Conservation (phyloP, 768 basidiomycete species). For the Rhizopogon vulgaris region DNA sequence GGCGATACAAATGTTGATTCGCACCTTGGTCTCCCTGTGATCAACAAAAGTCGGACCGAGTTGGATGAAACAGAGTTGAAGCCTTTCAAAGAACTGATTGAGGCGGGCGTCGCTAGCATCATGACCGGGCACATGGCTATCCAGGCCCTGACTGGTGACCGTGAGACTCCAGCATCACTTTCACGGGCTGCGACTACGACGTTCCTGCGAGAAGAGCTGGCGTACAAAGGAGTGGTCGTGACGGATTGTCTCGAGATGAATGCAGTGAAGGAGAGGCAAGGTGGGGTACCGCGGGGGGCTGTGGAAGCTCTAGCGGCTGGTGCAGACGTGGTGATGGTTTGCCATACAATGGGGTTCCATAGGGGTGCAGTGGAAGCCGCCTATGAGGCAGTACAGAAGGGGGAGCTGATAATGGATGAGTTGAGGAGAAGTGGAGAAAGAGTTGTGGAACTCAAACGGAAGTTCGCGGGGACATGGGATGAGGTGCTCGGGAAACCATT, state of each 20-base stretch:
- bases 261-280: conserved; percentile 39
- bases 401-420: conserved; percentile 32
- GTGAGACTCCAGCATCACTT: conserved; percentile 52
- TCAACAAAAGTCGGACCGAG: conserved; percentile 40
- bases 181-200: conserved; percentile 45
- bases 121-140: conserved; percentile 77
- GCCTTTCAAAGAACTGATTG: conserved; percentile 48
- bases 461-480: conserved; percentile 44
- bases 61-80: conserved; percentile 46
- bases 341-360: conserved; percentile 54
- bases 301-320: conserved; percentile 55
- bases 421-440: conserved; percentile 39
- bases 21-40: conserved; percentile 58
- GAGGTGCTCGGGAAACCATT: conserved; percentile 23
- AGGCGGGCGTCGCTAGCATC: conserved; percentile 41
- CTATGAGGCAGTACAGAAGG: conserved; percentile 43
- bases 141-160: conserved; percentile 45
- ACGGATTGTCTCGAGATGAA: conserved; percentile 79
- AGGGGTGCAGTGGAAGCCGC: conserved; percentile 45
- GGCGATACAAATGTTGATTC: conserved; percentile 71
- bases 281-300: conserved; percentile 48
- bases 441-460: conserved; percentile 43
- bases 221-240: conserved; percentile 55
- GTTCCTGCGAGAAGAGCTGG: conserved; percentile 44
- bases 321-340: conserved; percentile 71